Evolutionary conservation across 352 stramenopile species (phyloP).

Genomic region (Phytopythium boreale): DNA sequence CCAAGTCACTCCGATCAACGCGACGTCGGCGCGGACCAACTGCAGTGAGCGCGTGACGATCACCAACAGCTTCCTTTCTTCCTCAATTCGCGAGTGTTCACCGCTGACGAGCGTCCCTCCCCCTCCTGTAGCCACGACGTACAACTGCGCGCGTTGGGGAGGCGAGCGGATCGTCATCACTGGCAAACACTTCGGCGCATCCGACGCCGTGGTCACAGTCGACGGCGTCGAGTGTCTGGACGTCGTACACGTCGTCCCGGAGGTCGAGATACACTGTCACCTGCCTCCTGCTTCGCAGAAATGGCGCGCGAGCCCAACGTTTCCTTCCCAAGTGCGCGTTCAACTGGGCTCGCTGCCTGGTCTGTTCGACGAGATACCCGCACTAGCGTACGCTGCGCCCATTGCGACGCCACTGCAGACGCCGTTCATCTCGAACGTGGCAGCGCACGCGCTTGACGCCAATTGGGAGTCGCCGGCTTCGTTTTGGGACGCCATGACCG

Average conservation of each 20-base stretch:
- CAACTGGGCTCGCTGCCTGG: constrained; percentile 53
- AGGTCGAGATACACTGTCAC: constrained; percentile 72
- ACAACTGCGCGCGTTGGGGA: constrained; percentile 63
- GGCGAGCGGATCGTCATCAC: constrained; percentile 55
- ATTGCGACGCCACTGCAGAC: constrained; percentile 32
- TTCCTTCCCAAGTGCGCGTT: constrained; percentile 60
- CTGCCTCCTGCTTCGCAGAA: constrained; percentile 42
- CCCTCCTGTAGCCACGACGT: constrained; percentile 58
- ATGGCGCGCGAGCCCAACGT: constrained; percentile 29
- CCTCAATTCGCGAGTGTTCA: constrained; percentile 33
- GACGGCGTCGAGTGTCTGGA: constrained; percentile 67
- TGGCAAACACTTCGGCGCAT: constrained; percentile 71
- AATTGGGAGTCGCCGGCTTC: constrained; percentile 66
- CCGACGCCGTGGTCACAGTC: constrained; percentile 68
- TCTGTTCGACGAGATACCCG: constrained; percentile 50
- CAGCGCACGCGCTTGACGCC: constrained; percentile 69
- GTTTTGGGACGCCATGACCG: constrained; percentile 72
- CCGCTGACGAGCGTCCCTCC: constrained; percentile 21
- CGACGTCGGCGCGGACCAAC: constrained; percentile 26
- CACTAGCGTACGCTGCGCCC: constrained; percentile 65
- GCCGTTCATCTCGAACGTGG: constrained; percentile 74
- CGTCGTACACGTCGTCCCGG: constrained; percentile 45
- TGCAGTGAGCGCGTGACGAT: constrained; percentile 35
- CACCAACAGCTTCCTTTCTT: constrained; percentile 50
- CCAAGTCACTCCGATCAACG: neutral